Conservation (phyloP, 345 rosid species). For the Eucalyptus erythrocorys region DNA sequence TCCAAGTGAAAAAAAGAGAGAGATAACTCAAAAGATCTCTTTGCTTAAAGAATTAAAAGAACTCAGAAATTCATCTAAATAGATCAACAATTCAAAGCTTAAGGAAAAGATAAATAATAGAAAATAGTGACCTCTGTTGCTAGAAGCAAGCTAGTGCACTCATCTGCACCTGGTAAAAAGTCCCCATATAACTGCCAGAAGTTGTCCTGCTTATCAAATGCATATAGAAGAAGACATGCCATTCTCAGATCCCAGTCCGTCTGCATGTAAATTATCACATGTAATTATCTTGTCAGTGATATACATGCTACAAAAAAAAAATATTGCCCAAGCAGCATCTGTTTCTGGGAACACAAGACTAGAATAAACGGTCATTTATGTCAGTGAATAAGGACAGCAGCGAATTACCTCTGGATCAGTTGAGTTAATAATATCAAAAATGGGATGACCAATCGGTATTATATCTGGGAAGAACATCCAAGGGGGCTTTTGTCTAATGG, state of each 20-base stretch:
- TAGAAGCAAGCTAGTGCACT: constrained; percentile 85
- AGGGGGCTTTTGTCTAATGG: constrained; percentile 73
- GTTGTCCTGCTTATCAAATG: constrained; percentile 66
- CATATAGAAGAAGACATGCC: constrained; percentile 78
- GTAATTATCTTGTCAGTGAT: neutral
- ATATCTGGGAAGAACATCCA: constrained; percentile 99
- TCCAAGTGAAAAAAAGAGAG: neutral
- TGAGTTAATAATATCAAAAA: constrained; percentile 83
- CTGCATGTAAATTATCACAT: constrained; percentile 21
- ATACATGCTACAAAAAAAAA: neutral
- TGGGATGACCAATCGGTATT: constrained; percentile 88
- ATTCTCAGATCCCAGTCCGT: constrained; percentile 92
- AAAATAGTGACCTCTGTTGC: constrained; percentile 64
- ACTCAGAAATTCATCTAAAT: neutral
- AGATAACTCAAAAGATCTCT: neutral
- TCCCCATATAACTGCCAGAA: constrained; percentile 94
- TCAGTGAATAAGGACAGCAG: neutral
- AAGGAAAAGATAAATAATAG: neutral
- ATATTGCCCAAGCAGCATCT: neutral
- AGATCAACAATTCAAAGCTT: neutral
- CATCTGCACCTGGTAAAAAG: constrained; percentile 76
- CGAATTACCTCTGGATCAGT: constrained; percentile 69
- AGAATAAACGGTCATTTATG: neutral
- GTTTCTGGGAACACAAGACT: neutral
- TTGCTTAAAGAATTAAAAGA: neutral